Evolutionary conservation across 2,329 filamentous ascomycete genomes (phyloP).

Genomic region (Penicillium sp.): DNA sequence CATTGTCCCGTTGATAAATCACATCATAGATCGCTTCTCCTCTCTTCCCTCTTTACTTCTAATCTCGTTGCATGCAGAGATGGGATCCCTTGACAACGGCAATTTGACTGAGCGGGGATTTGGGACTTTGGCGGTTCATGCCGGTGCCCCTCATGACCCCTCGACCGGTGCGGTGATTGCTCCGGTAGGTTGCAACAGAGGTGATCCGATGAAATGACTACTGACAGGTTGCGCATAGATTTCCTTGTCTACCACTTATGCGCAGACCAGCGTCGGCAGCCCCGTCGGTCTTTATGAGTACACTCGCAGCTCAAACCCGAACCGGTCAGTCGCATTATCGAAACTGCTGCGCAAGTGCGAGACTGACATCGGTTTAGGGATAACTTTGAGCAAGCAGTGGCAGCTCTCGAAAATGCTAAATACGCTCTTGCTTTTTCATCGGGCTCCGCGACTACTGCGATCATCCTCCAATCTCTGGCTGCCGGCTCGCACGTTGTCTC

Average conservation of each 20-base stretch:
- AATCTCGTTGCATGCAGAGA: constrained; percentile 9
- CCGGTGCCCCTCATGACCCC: constrained; percentile 84
- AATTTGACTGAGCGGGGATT: constrained; percentile 67
- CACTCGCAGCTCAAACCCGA: constrained; percentile 87
- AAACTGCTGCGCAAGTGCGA: not conserved
- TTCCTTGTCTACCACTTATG: constrained; percentile 92
- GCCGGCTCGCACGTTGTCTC: constrained; percentile 90
- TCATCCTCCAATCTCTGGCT: constrained; percentile 85
- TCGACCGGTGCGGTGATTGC: constrained; percentile 92
- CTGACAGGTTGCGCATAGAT: constrained; percentile 49
- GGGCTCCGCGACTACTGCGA: constrained; percentile 88
- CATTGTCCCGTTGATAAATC: constrained; percentile 12
- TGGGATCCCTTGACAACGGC: constrained; percentile 27
- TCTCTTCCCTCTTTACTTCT: constrained; percentile 4
- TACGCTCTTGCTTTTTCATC: constrained; percentile 92
- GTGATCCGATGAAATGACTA: constrained; percentile 3
- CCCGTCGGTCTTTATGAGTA: constrained; percentile 91
- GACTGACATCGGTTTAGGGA: constrained; percentile 46
- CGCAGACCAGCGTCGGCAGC: constrained; percentile 80
- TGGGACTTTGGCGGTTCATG: constrained; percentile 91
- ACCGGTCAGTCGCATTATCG: constrained; percentile 50
- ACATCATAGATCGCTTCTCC: constrained; percentile 8
- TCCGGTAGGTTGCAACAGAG: constrained; percentile 47
- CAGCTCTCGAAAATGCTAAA: constrained; percentile 84
- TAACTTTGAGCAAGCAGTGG: constrained; percentile 89